These are phyloP conservation scores for Castanea mollissima DNA, from an alignment of 306 rosid species.

Conservation along the genomic window DNA sequence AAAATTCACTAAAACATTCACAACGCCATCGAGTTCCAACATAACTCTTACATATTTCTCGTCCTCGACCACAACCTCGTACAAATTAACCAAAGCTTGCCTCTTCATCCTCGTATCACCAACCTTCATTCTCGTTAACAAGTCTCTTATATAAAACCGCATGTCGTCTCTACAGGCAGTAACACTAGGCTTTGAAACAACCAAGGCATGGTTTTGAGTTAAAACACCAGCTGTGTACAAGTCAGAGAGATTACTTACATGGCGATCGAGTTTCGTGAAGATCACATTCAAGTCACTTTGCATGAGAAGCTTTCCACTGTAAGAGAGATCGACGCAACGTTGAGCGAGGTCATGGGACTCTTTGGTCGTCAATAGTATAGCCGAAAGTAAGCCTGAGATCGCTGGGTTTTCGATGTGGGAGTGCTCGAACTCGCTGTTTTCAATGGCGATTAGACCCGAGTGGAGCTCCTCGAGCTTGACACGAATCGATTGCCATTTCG, in stretches of 20 bases:
- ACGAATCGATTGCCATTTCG: constrained; percentile 71
- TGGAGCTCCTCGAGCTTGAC: constrained; percentile 63
- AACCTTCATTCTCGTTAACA: constrained; percentile 71
- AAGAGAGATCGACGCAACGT: constrained; percentile 74
- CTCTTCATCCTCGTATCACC: constrained; percentile 69
- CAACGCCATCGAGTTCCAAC: constrained; percentile 51
- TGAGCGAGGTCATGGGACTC: constrained; percentile 68
- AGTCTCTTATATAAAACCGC: constrained; percentile 75
- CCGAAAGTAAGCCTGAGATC: constrained; percentile 36
- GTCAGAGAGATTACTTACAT: constrained; percentile 50
- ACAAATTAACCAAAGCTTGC: constrained; percentile 53
- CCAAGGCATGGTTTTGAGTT: constrained; percentile 54
- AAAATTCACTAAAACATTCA: constrained; percentile 47
- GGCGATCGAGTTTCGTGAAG: constrained; percentile 50
- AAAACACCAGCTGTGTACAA: constrained; percentile 47
- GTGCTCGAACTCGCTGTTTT: constrained; percentile 52
- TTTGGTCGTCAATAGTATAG: constrained; percentile 31
- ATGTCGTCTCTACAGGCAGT: constrained; percentile 83
- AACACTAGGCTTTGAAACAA: constrained; percentile 62
- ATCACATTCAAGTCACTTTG: constrained; percentile 82
- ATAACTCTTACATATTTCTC: constrained; percentile 67
- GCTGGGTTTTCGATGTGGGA: constrained; percentile 39
- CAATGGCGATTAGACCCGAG: constrained; percentile 53
- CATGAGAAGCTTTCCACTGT: constrained; percentile 90
- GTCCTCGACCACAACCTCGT: constrained; percentile 52